These are phyloP conservation scores for Sequoiadendron giganteum DNA, from an alignment of 75 land plant species.

Conservation along the genomic window DNA sequence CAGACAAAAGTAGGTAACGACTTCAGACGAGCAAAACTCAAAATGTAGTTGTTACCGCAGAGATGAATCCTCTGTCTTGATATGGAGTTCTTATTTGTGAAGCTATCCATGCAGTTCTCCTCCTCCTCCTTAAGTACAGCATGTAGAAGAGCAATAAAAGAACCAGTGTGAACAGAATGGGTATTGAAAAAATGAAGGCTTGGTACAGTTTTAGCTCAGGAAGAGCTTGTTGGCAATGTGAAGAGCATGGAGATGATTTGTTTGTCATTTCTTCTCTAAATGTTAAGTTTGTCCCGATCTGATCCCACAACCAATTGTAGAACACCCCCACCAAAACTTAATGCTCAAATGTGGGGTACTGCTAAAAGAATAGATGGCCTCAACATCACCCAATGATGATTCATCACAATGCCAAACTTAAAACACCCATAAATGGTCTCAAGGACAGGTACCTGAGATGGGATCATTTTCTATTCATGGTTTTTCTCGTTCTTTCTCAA, in stretches of 20 bases:
- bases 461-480: neutral
- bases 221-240: slow-evolving; percentile 23
- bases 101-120: slow-evolving; percentile 45
- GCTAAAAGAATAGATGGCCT: neutral
- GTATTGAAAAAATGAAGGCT: slow-evolving; percentile 66
- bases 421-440: neutral
- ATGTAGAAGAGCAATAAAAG: slow-evolving; percentile 67
- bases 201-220: slow-evolving; percentile 61
- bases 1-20: neutral
- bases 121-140: slow-evolving; percentile 54
- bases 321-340: neutral
- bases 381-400: neutral
- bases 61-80: slow-evolving; percentile 13
- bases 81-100: slow-evolving; percentile 31
- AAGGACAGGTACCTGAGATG: neutral
- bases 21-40: neutral
- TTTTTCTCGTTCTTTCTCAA: neutral
- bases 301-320: neutral
- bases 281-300: neutral
- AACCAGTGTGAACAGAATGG: slow-evolving; percentile 65
- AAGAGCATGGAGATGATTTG: neutral
- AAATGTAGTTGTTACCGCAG: slow-evolving; percentile 21
- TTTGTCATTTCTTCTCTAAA: slow-evolving; percentile 4
- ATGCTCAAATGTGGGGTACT: neutral
- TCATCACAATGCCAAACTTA: neutral